These are phyloP conservation scores for Cucurbita maxima DNA, from an alignment of 306 rosid species.

Conservation along the genomic window DNA sequence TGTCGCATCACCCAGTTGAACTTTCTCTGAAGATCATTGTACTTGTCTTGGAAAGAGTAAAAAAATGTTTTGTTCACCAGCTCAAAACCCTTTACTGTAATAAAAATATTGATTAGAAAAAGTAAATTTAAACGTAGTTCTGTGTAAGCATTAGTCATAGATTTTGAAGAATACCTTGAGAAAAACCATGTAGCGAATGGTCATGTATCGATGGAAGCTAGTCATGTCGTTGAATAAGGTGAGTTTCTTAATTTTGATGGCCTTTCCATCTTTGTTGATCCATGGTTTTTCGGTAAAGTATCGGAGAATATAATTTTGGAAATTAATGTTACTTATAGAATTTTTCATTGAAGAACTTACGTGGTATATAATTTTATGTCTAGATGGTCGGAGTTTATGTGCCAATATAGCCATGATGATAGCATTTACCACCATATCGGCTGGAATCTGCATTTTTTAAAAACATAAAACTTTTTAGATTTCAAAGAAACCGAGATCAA, in stretches of 20 bases:
- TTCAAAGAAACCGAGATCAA: background rate
- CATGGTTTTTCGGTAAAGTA: conserved; percentile 52
- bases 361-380: background rate
- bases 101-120: background rate
- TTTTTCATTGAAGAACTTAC: no score
- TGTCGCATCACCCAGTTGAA: conserved; percentile 39
- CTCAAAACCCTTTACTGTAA: conserved; percentile 31
- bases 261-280: conserved; percentile 51
- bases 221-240: conserved; percentile 29
- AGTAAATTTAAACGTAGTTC: background rate
- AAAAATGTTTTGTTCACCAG: conserved; percentile 45
- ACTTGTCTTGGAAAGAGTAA: conserved; percentile 31
- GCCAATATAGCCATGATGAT: background rate
- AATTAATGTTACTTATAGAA: no score
- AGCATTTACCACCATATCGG: conserved; percentile 77
- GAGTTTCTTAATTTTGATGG: conserved; percentile 32
- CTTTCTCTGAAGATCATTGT: conserved; percentile 29
- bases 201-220: conserved; percentile 56
- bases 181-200: conserved; percentile 41
- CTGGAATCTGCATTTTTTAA: conserved; percentile 30
- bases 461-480: background rate
- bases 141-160: background rate
- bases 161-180: conserved; percentile 29
- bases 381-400: background rate
- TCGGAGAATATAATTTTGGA: background rate